Evolutionary conservation across 2,329 filamentous ascomycete genomes (phyloP).

Genomic region (Fusarium clavum): DNA sequence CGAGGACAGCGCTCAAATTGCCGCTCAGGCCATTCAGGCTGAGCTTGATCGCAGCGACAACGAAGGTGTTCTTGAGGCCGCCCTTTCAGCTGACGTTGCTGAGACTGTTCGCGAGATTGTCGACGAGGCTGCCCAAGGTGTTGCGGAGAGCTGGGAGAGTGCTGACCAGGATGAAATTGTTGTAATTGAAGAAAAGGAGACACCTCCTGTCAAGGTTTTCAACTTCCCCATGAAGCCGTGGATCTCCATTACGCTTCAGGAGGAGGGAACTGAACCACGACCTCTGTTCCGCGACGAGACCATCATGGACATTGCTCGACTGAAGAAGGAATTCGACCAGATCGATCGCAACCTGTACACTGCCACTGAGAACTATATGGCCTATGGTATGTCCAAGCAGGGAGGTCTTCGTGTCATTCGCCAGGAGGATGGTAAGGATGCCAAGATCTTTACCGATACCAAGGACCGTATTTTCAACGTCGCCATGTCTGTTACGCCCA

Average conservation of each 20-base stretch:
- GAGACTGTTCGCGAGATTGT: slow-evolving; percentile 55
- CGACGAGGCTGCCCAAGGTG: slow-evolving; percentile 62
- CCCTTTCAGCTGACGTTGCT: slow-evolving; percentile 53
- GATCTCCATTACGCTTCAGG: slow-evolving; percentile 84
- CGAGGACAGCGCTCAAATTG: slow-evolving; percentile 59
- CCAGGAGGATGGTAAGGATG: slow-evolving; percentile 91
- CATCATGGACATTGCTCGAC: slow-evolving; percentile 90
- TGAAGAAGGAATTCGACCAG: slow-evolving; percentile 98
- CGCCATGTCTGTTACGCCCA: slow-evolving; percentile 77
- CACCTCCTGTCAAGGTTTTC: slow-evolving; percentile 80
- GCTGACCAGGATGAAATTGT: slow-evolving; percentile 78
- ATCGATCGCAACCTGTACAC: slow-evolving; percentile 93
- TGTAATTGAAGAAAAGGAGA: slow-evolving; percentile 73
- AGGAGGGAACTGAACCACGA: slow-evolving; percentile 65
- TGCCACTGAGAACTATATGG: slow-evolving; percentile 90
- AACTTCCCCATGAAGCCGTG: slow-evolving; percentile 98
- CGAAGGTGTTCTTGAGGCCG: slow-evolving; percentile 64
- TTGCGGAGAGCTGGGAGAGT: slow-evolving; percentile 93
- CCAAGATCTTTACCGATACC: slow-evolving; percentile 90
- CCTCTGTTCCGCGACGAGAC: slow-evolving; percentile 79
- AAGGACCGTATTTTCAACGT: slow-evolving; percentile 97
- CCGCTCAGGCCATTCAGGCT: slow-evolving; percentile 63
- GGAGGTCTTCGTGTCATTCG: slow-evolving; percentile 93
- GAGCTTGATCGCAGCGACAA: slow-evolving; percentile 67
- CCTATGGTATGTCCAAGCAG: slow-evolving; percentile 93